Conservation (phyloP, 2,329 filamentous ascomycete genomes). For the Didymella lethalis region DNA sequence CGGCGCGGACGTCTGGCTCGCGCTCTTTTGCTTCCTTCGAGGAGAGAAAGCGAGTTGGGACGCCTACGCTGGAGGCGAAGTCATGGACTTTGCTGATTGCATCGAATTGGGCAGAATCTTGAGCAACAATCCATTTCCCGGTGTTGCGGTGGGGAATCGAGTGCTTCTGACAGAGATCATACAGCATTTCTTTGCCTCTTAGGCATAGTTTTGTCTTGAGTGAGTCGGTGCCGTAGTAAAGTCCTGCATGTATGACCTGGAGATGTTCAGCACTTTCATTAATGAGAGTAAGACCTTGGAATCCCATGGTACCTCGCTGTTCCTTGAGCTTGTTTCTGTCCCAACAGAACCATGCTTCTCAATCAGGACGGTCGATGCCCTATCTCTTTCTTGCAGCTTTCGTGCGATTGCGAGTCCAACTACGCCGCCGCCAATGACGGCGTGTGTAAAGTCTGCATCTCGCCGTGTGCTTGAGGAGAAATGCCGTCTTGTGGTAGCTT, state of each 20-base stretch:
- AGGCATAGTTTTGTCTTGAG: constrained; percentile 89
- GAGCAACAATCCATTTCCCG: constrained; percentile 95
- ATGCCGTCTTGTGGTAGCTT: constrained; percentile 5
- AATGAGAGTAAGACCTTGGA: background rate
- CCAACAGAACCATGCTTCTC: constrained; percentile 80
- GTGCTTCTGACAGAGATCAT: constrained; percentile 74
- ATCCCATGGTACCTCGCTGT: constrained; percentile 71
- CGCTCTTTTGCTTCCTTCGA: constrained; percentile 66
- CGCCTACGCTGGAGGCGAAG: constrained; percentile 63
- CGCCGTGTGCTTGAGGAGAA: constrained; percentile 42
- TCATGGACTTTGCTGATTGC: constrained; percentile 65
- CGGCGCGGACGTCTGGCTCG: constrained; percentile 79
- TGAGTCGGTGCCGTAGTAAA: constrained; percentile 81
- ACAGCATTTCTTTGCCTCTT: constrained; percentile 76
- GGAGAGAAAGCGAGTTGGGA: constrained; percentile 76
- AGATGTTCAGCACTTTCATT: background rate
- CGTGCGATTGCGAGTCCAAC: constrained; percentile 83
- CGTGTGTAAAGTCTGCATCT: constrained; percentile 69
- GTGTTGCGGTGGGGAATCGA: constrained; percentile 75
- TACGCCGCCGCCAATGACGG: constrained; percentile 73
- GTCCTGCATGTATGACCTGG: constrained; percentile 88
- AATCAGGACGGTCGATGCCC: constrained; percentile 75
- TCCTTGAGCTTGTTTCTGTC: constrained; percentile 87
- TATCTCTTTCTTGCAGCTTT: constrained; percentile 68
- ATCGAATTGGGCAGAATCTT: constrained; percentile 74